phyloP scores from a whole-genome alignment of 352 stramenopile species.

The Pythium brassicae region DNA sequence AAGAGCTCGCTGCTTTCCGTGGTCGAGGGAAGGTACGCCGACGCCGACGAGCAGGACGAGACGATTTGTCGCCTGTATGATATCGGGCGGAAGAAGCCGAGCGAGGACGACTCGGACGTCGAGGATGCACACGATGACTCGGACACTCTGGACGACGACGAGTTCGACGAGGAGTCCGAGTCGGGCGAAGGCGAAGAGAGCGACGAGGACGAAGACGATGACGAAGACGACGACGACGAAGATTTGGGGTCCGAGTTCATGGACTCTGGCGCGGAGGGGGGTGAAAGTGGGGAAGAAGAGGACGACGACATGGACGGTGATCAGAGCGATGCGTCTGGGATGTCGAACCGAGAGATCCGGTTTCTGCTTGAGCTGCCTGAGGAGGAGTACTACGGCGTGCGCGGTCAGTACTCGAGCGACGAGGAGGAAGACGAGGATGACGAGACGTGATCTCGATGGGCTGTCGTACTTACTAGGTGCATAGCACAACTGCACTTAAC shows the following conservation, averaged over 20 bases:
- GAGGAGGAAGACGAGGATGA: constrained; percentile 70
- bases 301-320: constrained; percentile 33
- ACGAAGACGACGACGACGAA: constrained; percentile 50
- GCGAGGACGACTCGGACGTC: constrained; percentile 85
- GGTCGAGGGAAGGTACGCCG: constrained; percentile 70
- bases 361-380: constrained; percentile 74
- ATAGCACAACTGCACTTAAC: too few species aligned
- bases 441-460: constrained; percentile 16
- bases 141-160: constrained; percentile 69
- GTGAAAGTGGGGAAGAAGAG: constrained; percentile 3
- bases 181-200: constrained; percentile 34
- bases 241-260: constrained; percentile 32
- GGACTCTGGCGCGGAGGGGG: constrained; percentile 28
- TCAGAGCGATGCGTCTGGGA: constrained; percentile 24
- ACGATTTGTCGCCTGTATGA: constrained; percentile 85
- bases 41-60: constrained; percentile 66
- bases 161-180: constrained; percentile 69
- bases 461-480: too few species aligned
- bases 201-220: constrained; percentile 35
- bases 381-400: constrained; percentile 64
- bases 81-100: constrained; percentile 74
- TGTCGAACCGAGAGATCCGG: constrained; percentile 52
- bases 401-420: constrained; percentile 69
- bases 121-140: constrained; percentile 72
- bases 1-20: constrained; percentile 67